Evolutionary conservation across 2,329 filamentous ascomycete species (phyloP), one percentile per base, ranked within the genome.

Genomic region (Nemania diffusa): DNA sequence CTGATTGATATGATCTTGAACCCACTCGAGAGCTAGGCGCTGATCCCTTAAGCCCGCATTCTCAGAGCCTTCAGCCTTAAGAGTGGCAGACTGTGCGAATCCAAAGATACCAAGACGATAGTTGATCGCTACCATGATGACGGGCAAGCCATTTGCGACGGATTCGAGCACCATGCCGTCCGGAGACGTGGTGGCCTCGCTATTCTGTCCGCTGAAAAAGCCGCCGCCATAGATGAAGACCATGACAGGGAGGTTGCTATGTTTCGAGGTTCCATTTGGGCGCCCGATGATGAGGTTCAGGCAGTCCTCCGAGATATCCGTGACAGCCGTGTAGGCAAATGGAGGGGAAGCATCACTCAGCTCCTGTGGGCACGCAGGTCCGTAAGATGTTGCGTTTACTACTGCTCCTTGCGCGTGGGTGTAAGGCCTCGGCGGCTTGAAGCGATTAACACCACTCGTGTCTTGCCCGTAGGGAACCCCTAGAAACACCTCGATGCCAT

Each of bases 41-140:
- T 84, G 82, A 64, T 85, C 83, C 48, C 79, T 77, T 8, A 84
- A 69, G 0, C 84, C 84, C 13, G 82, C 79, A 57, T 87, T 87
- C 63, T 81, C 74, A 0, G 76, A 78, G 11, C 76, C 75, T 58
- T 77, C 74, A 0, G 65, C 65, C 55, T 74, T 37, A 17, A 77
- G 73, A 7, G 76, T 74, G 27, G 72, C 71, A 46, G 73, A 76
- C 53, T 75, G 73, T 8, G 76, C 71, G 61, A 78, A 78, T 11
- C 75, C 75, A 53, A 78, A 78, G 52, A 76, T 64, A 3, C 76
- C 76, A 7, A 78, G 69, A 26, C 76, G 77, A 44, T 80, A 80
- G 48, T 80, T 80, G 71, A 80, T 76, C 26, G 72, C 75, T 3
- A 80, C 78, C 55, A 77, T 75, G 26, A 80, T 76, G 15, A 80